phyloP scores from a whole-genome alignment of 768 basidiomycete species.

The Tulasnella calospora region DNA sequence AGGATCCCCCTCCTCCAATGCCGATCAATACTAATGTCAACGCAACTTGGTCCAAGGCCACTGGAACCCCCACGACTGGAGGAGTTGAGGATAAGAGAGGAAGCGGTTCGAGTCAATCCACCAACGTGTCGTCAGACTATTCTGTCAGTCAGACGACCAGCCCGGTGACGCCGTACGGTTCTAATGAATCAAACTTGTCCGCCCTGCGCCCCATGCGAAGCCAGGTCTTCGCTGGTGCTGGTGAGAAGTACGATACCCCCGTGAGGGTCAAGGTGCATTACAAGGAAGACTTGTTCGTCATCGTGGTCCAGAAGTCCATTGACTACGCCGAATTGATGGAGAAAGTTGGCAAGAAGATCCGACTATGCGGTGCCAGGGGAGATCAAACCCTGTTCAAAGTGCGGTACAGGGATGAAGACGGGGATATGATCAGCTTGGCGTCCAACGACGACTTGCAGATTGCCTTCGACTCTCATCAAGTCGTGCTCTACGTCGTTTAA shows the following conservation, averaged over 20 bases:
- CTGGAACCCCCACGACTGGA: constrained; percentile 28
- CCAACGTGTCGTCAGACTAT: constrained; percentile 74
- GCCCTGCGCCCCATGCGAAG: constrained; percentile 54
- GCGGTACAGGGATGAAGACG: constrained; percentile 89
- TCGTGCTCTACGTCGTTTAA: constrained; percentile 27
- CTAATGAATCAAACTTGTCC: constrained; percentile 72
- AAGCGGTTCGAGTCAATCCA: constrained; percentile 80
- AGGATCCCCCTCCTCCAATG: constrained; percentile 38
- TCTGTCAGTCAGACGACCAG: constrained; percentile 39
- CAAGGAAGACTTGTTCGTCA: constrained; percentile 91
- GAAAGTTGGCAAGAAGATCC: constrained; percentile 88
- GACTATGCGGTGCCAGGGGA: constrained; percentile 76
- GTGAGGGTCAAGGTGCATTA: constrained; percentile 94
- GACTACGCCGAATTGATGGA: constrained; percentile 81
- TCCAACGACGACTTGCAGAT: constrained; percentile 92
- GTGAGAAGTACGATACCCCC: constrained; percentile 35
- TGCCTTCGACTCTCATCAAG: constrained; percentile 60
- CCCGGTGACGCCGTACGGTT: constrained; percentile 85
- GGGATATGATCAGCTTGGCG: constrained; percentile 80
- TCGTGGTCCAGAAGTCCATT: constrained; percentile 75
- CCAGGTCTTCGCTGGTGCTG: constrained; percentile 45
- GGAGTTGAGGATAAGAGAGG: constrained; percentile 53
- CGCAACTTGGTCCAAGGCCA: constrained; percentile 33
- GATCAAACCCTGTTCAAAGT: constrained; percentile 71
- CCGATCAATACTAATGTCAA: constrained; percentile 56